Evolutionary conservation across 306 rosid genomes (phyloP).

Genomic region (Vigna radiata): DNA sequence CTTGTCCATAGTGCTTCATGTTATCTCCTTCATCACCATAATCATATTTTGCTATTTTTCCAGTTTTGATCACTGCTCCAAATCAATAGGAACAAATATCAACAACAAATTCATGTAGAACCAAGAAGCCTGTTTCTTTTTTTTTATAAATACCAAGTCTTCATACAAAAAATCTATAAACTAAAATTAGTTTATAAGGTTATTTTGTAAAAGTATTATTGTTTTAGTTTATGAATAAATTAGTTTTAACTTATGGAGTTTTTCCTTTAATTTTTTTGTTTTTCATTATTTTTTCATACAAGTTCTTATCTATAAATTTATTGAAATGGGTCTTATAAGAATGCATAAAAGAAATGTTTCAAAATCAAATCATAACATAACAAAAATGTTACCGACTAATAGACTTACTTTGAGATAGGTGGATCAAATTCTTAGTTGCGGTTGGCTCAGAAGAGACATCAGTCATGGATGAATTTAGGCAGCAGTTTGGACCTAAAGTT

Average conservation of each 20-base stretch:
- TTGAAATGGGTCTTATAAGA: background rate
- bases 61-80: constrained; percentile 64
- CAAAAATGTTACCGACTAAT: background rate
- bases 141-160: no score
- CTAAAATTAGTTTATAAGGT: no score
- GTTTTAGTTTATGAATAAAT: no score
- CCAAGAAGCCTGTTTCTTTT: no score
- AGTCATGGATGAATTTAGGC: constrained; percentile 61
- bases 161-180: no score
- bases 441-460: constrained; percentile 68
- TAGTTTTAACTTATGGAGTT: no score
- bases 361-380: constrained; percentile 1
- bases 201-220: no score
- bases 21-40: constrained; percentile 54
- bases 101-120: background rate
- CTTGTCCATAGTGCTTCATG: constrained; percentile 61
- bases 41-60: constrained; percentile 61
- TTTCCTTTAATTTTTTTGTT: no score
- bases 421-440: constrained; percentile 84
- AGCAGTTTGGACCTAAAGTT: constrained; percentile 78
- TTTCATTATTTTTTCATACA: no score
- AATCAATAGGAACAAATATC: background rate
- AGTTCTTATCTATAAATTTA: no score
- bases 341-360: background rate
- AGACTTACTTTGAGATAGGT: constrained; percentile 76